Conservation (phyloP, 164 flowering plant genomes). For the Chloranthus sessilifolius region DNA sequence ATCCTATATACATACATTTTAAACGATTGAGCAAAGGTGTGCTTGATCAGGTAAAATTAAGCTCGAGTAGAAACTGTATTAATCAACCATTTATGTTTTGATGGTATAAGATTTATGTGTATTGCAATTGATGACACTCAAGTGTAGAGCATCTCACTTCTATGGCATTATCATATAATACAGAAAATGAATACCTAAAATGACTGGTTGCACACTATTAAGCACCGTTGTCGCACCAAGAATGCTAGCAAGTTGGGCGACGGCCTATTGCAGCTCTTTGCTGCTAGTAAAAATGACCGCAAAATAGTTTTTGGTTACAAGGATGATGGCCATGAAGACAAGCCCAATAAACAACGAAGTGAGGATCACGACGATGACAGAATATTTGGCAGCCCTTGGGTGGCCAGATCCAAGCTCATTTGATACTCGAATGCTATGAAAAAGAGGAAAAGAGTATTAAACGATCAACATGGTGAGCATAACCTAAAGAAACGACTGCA, state of each 20-base stretch:
- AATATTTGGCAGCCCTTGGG: conserved; percentile 38
- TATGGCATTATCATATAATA: too few relatives aligned
- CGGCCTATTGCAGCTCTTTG: conserved; percentile 39
- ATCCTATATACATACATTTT: too few relatives aligned
- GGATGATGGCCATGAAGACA: conserved; percentile 32
- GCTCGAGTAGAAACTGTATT: too few relatives aligned
- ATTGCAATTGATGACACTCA: too few relatives aligned
- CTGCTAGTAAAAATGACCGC: conserved; percentile 57
- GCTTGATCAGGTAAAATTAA: too few relatives aligned
- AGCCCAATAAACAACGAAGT: conserved; percentile 51
- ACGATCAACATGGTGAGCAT: too few relatives aligned
- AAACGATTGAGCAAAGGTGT: too few relatives aligned
- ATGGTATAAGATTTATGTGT: too few relatives aligned
- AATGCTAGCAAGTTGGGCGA: conserved; percentile 41
- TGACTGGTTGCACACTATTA: conserved; percentile 64
- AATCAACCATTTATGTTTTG: too few relatives aligned
- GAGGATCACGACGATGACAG: conserved; percentile 44
- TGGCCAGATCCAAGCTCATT: conserved; percentile 75
- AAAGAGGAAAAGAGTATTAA: not conserved
- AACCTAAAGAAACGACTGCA: too few relatives aligned
- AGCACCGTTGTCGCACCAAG: conserved; percentile 48
- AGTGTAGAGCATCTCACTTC: too few relatives aligned
- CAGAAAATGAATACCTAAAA: conserved; percentile 73
- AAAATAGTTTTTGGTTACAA: conserved; percentile 45
- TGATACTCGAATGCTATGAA: conserved; percentile 57